Percentiles rank a stretch among this genome's conserved stretches.
Evolutionary conservation across 2,329 filamentous ascomycete genomes (phyloP).

Genomic region (Cordyceps cateniannulata): DNA sequence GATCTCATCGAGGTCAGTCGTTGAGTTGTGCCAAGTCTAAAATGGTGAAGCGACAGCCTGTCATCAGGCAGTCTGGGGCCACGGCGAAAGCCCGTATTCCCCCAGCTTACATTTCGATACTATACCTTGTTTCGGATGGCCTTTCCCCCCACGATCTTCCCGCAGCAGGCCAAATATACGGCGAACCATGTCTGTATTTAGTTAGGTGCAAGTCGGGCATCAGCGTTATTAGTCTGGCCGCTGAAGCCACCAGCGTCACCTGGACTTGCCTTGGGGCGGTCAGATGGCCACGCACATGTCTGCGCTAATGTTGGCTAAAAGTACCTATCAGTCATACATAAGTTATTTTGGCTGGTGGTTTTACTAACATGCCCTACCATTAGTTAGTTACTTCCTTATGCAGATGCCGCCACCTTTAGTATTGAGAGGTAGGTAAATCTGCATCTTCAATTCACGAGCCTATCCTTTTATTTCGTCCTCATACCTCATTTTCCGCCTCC

Average conservation of each 20-base stretch:
- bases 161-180: too few relatives aligned
- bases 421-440: not conserved
- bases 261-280: slow-evolving; percentile 3
- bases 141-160: slow-evolving; percentile 6
- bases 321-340: not conserved
- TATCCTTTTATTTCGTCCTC: not conserved
- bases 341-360: not conserved
- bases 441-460: not conserved
- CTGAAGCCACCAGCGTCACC: slow-evolving; percentile 3
- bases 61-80: not conserved
- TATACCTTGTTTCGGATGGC: not conserved
- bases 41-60: too few relatives aligned
- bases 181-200: too few relatives aligned
- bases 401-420: not conserved
- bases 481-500: too few relatives aligned
- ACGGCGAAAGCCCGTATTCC: not conserved
- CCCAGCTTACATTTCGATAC: not conserved
- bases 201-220: not conserved
- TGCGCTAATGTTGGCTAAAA: not conserved
- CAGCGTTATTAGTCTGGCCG: slow-evolving; percentile 3
- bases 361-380: too few relatives aligned
- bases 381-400: not conserved
- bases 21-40: too few relatives aligned
- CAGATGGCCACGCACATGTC: slow-evolving; percentile 10
- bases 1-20: not conserved